Evolutionary conservation across 129 eudicot species (phyloP).

Genomic region (Rutidosis leptorrhynchoides): DNA sequence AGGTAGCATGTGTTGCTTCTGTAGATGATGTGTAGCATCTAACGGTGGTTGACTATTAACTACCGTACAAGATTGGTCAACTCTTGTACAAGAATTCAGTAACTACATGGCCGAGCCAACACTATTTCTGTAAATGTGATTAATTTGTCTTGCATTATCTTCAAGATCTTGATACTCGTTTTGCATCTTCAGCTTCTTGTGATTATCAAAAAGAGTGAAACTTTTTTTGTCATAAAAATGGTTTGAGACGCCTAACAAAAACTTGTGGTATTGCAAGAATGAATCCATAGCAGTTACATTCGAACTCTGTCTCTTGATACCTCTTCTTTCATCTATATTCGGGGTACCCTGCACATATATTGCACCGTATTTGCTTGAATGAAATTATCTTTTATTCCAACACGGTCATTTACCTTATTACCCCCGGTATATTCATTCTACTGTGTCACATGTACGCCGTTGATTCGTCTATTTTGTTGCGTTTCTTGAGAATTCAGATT

Average conservation of each 20-base stretch:
- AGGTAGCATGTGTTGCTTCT: slow-evolving; percentile 34
- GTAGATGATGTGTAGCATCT: slow-evolving; percentile 27
- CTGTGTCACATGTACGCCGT: too few species aligned
- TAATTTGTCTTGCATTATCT: slow-evolving; percentile 26
- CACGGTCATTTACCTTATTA: slow-evolving; percentile 22
- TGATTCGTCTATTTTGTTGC: too few species aligned
- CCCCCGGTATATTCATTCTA: too few species aligned
- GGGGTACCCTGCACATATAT: slow-evolving; percentile 13
- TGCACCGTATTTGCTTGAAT: slow-evolving; percentile 24
- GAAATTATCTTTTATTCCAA: slow-evolving; percentile 8
- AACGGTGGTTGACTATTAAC: slow-evolving; percentile 20
- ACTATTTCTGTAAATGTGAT: slow-evolving; percentile 25
- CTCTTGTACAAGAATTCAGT: slow-evolving; percentile 24
- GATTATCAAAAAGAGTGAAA: slow-evolving; percentile 30
- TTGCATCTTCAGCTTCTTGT: slow-evolving; percentile 46
- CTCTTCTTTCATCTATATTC: slow-evolving; percentile 40
- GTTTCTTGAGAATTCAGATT: slow-evolving; percentile 26
- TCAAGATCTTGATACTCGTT: slow-evolving; percentile 25
- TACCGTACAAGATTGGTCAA: slow-evolving; percentile 21
- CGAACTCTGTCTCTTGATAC: slow-evolving; percentile 42
- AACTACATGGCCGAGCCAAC: slow-evolving; percentile 31
- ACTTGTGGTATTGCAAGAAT: slow-evolving; percentile 35
- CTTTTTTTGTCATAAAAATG: slow-evolving; percentile 22
- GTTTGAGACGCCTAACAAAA: slow-evolving; percentile 18
- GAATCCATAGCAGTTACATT: slow-evolving; percentile 26